These are phyloP conservation scores for Pseudogymnoascus destructans DNA, from an alignment of 2,329 filamentous ascomycete genomes.

Conservation along the genomic window DNA sequence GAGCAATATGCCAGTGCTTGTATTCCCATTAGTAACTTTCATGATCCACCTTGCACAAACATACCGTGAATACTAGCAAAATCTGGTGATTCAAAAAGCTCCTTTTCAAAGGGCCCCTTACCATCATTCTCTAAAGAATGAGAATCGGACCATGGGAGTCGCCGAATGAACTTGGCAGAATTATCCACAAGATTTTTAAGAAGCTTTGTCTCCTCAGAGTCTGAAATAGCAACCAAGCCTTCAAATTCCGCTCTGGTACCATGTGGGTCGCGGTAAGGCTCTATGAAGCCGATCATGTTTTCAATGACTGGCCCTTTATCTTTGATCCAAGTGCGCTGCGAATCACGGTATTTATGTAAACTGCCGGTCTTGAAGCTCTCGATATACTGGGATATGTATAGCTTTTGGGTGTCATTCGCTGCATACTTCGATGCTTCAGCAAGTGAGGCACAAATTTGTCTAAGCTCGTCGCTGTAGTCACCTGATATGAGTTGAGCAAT, in stretches of 20 bases:
- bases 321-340: constrained; percentile 43
- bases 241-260: constrained; percentile 47
- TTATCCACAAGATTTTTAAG: constrained; percentile 51
- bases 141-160: constrained; percentile 48
- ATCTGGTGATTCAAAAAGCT: constrained; percentile 57
- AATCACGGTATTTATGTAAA: constrained; percentile 41
- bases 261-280: constrained; percentile 49
- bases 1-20: constrained; percentile 31
- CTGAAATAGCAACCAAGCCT: constrained; percentile 47
- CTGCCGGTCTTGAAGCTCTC: constrained; percentile 43
- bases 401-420: constrained; percentile 38
- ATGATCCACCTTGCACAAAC: constrained; percentile 22
- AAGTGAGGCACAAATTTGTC: constrained; percentile 34
- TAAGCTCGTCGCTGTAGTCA: constrained; percentile 39
- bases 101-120: constrained; percentile 53
- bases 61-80: constrained; percentile 59
- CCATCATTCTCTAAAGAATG: constrained; percentile 24
- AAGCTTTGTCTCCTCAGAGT: constrained; percentile 46
- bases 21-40: not conserved
- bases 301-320: constrained; percentile 44
- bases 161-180: constrained; percentile 51
- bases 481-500: constrained; percentile 37
- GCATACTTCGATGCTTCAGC: constrained; percentile 36
- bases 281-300: constrained; percentile 47
- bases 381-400: constrained; percentile 39